These are phyloP conservation scores for Backusella tarrabulga DNA, from an alignment of 192 early-diverging fungal genomes.

Conservation along the genomic window DNA sequence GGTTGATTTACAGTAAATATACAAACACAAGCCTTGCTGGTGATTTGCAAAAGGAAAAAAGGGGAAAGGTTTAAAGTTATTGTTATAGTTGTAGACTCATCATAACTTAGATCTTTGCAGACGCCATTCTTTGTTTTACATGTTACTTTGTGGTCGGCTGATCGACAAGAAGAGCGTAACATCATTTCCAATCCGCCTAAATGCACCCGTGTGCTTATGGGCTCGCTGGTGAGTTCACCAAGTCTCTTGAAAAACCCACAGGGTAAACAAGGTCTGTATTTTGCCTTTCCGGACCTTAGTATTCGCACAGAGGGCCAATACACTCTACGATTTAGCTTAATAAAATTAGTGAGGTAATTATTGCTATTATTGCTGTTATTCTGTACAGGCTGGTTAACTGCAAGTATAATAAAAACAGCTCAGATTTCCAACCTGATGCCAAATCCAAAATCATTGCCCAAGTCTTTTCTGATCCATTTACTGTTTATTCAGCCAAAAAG, in stretches of 20 bases:
- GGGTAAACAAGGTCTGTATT: conserved; percentile 68
- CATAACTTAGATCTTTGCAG: conserved; percentile 32
- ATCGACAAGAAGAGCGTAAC: conserved; percentile 54
- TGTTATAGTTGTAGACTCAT: not conserved
- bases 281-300: conserved; percentile 75
- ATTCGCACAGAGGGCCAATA: conserved; percentile 74
- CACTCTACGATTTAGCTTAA: conserved; percentile 62
- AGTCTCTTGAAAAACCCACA: conserved; percentile 52
- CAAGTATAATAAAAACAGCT: conserved; percentile 9
- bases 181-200: conserved; percentile 63
- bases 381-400: too few species aligned
- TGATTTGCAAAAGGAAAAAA: not conserved
- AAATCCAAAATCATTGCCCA: conserved; percentile 49
- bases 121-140: conserved; percentile 62
- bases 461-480: conserved; percentile 66
- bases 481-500: conserved; percentile 79
- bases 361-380: not conserved
- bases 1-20: conserved; percentile 48
- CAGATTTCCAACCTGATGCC: conserved; percentile 17
- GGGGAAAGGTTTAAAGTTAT: not conserved
- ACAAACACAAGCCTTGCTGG: not conserved
- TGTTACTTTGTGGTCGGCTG: conserved; percentile 59
- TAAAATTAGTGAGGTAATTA: conserved; percentile 63
- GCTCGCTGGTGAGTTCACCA: conserved; percentile 59
- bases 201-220: conserved; percentile 61